Evolutionary conservation across 2,329 filamentous ascomycete species (phyloP).

Genomic region (Scolecobasidium constrictum): DNA sequence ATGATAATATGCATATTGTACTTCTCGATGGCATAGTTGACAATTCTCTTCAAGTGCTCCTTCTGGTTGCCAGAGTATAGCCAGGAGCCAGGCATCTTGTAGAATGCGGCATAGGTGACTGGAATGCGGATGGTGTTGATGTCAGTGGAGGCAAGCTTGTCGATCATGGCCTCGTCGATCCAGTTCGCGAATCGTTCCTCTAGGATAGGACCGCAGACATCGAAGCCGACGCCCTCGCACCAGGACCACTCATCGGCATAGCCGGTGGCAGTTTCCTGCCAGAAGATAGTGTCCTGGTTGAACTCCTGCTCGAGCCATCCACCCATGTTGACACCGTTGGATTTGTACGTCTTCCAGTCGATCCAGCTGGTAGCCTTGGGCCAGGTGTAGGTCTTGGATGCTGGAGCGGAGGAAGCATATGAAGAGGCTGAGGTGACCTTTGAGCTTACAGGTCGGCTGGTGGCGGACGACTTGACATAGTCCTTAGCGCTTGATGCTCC

Average conservation of each 20-base stretch:
- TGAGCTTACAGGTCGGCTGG: no score
- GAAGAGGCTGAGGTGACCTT: no score
- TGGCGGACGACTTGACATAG: no score
- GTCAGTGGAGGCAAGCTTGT: conserved; percentile 20
- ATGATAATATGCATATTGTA: conserved; percentile 26
- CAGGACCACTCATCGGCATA: conserved; percentile 25
- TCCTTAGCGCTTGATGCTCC: no score
- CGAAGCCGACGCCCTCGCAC: conserved; percentile 21
- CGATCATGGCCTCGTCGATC: conserved; percentile 20
- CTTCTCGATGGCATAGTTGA: conserved; percentile 24
- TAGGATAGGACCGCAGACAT: conserved; percentile 18
- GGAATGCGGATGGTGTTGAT: conserved; percentile 25
- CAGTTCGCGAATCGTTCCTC: conserved; percentile 21
- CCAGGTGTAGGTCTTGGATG: no score
- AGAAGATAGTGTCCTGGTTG: conserved; percentile 19
- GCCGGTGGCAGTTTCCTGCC: conserved; percentile 13
- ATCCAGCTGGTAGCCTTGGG: no score
- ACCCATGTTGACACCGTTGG: conserved; percentile 19
- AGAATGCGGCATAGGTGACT: conserved; percentile 26
- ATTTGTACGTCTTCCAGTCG: conserved; percentile 15
- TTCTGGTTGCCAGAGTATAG: conserved; percentile 24
- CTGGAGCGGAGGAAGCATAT: no score
- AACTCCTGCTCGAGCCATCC: conserved; percentile 23
- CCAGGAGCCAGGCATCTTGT: conserved; percentile 21
- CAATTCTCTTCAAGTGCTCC: conserved; percentile 19